These are phyloP conservation scores for Scytalidium sp. DNA, from an alignment of 2,329 filamentous ascomycete species.

Conservation along the genomic window DNA sequence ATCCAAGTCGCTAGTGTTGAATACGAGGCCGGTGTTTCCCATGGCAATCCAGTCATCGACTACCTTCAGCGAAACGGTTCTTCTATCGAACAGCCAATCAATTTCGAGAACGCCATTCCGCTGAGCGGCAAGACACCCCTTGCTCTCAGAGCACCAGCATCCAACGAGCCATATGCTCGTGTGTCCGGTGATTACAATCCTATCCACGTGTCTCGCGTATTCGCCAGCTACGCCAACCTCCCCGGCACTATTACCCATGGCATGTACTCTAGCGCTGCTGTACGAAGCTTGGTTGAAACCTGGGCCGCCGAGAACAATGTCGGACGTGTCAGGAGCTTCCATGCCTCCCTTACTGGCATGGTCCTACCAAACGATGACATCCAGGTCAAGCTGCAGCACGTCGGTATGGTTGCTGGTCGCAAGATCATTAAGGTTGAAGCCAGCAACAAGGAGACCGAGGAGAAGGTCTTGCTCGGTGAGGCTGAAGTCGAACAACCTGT, in stretches of 20 bases:
- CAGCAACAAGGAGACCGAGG: slow-evolving; percentile 91
- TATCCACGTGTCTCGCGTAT: slow-evolving; percentile 96
- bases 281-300: slow-evolving; percentile 93
- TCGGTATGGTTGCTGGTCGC: slow-evolving; percentile 95
- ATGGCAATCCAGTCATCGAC: slow-evolving; percentile 95
- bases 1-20: slow-evolving; percentile 97
- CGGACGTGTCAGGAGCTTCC: slow-evolving; percentile 94
- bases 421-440: slow-evolving; percentile 99
- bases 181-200: slow-evolving; percentile 99
- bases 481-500: slow-evolving; percentile 97
- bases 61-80: slow-evolving; percentile 90
- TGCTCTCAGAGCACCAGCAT: slow-evolving; percentile 84
- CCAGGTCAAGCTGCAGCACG: slow-evolving; percentile 91
- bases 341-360: slow-evolving; percentile 97
- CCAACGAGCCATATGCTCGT: slow-evolving; percentile 96
- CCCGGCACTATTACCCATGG: slow-evolving; percentile 98
- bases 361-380: slow-evolving; percentile 95
- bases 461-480: slow-evolving; percentile 92
- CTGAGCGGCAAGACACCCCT: slow-evolving; percentile 89
- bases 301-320: slow-evolving; percentile 99
- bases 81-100: slow-evolving; percentile 91
- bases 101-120: slow-evolving; percentile 97
- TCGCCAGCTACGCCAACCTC: slow-evolving; percentile 91
- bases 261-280: slow-evolving; percentile 98
- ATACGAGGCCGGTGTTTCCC: slow-evolving; percentile 86